phyloP scores from a whole-genome alignment of 2,329 filamentous ascomycete genomes.

The Nannizziopsis arthrosporioides region DNA sequence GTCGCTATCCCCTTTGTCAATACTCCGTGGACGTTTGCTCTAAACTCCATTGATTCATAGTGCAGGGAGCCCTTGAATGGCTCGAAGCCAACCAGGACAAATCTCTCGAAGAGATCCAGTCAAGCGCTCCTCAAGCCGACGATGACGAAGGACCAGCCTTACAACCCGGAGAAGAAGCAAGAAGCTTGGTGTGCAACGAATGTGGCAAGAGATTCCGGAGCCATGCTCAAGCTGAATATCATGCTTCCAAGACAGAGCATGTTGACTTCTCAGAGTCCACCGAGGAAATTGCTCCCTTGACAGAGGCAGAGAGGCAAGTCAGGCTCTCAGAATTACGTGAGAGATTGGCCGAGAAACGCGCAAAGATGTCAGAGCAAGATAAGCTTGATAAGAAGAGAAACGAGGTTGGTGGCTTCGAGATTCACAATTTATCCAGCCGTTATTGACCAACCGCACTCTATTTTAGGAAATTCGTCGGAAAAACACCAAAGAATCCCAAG shows the following conservation, averaged over 20 bases:
- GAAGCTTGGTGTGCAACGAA: slow-evolving; percentile 84
- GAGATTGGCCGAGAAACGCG: slow-evolving; percentile 14
- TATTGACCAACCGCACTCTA: not conserved
- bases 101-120: slow-evolving; percentile 39
- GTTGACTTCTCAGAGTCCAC: slow-evolving; percentile 86
- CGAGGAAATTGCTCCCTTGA: slow-evolving; percentile 80
- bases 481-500: slow-evolving; percentile 76
- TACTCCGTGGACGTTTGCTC: not conserved
- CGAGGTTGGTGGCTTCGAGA: slow-evolving; percentile 13
- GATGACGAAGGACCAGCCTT: slow-evolving; percentile 52
- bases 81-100: slow-evolving; percentile 85
- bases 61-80: slow-evolving; percentile 88
- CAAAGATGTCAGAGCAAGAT: slow-evolving; percentile 14
- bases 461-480: slow-evolving; percentile 60
- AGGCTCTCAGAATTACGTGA: slow-evolving; percentile 40
- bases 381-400: slow-evolving; percentile 17
- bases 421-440: not conserved
- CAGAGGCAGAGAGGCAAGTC: slow-evolving; percentile 80
- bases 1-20: slow-evolving; percentile 24
- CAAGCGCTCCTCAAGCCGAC: slow-evolving; percentile 42
- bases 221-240: slow-evolving; percentile 71
- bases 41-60: slow-evolving; percentile 33
- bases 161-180: slow-evolving; percentile 57
- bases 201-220: slow-evolving; percentile 85
- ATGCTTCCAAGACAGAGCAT: slow-evolving; percentile 84